Conservation (phyloP, 2,329 filamentous ascomycete genomes). For the Aspergillus ibericus region DNA sequence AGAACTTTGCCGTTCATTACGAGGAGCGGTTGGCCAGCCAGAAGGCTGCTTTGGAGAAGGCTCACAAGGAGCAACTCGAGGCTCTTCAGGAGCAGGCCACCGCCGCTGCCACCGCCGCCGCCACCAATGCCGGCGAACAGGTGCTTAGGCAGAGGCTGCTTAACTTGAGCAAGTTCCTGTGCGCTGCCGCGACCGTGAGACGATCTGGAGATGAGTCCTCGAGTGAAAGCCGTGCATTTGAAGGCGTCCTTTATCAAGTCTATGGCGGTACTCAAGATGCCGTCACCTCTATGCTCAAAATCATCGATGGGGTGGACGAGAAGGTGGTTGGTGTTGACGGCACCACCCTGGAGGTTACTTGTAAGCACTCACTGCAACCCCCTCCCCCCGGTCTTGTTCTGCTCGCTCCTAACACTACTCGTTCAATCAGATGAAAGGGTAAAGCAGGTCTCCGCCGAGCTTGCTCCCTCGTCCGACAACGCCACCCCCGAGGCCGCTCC, state of each 20-base stretch:
- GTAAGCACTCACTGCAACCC: slow-evolving; percentile 44
- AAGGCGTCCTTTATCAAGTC: slow-evolving; percentile 62
- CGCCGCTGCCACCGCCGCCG: slow-evolving; percentile 52
- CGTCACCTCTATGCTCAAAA: slow-evolving; percentile 59
- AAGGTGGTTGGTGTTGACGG: slow-evolving; percentile 59
- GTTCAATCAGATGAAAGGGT: slow-evolving; percentile 51
- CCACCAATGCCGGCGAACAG: slow-evolving; percentile 48
- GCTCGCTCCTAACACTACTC: neutral
- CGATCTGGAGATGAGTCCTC: slow-evolving; percentile 59
- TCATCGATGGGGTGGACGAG: slow-evolving; percentile 61
- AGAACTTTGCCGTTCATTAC: slow-evolving; percentile 60
- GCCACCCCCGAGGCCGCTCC: slow-evolving; percentile 35
- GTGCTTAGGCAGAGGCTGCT: slow-evolving; percentile 57
- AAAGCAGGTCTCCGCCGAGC: slow-evolving; percentile 50
- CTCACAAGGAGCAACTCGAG: slow-evolving; percentile 58
- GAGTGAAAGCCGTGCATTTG: slow-evolving; percentile 61
- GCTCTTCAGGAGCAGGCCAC: slow-evolving; percentile 52
- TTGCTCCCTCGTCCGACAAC: slow-evolving; percentile 40
- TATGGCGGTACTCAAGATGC: slow-evolving; percentile 63
- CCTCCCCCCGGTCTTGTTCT: neutral
- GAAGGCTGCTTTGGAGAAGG: slow-evolving; percentile 56
- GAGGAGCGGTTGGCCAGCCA: slow-evolving; percentile 57
- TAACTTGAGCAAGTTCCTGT: slow-evolving; percentile 61
- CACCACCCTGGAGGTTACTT: slow-evolving; percentile 55
- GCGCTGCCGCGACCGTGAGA: slow-evolving; percentile 62